Evolutionary conservation across 257 asterid genomes (phyloP), one percentile per base, ranked within the genome.

Genomic region (Hygrophila difformis): DNA sequence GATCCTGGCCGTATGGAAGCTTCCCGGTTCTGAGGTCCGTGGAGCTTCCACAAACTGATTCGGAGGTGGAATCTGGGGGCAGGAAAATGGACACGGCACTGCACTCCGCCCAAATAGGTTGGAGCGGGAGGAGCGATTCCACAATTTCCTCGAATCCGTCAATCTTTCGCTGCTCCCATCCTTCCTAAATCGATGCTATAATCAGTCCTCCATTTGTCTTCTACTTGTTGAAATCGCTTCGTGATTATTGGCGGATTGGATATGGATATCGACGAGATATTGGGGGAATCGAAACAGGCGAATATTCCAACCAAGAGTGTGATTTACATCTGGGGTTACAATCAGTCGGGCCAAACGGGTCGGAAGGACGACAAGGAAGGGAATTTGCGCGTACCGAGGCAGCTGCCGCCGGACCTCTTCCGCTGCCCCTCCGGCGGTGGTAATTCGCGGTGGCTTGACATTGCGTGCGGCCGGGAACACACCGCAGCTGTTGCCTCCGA

Each of bases 291-390:
- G 0, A 68, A 66, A 44, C 48, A 64, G 45, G 67, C 66, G 56
- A 70, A 41, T 44, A 37, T 75, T 44, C 76, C 93, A 33, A 85
- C 84, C 7, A 89, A 82, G 82, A 89, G 91, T 61, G 96, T 91
- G 5, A 72, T 89, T 11, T 85, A 89, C 57, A 73, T 49, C 0
- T 89, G 96, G 96, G 96, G 96, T 19, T 89, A 89, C 66, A 89
- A 89, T 49, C 83, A 82, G 5, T 79, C 96, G 7, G 97, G 97
- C 14, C 97, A 89, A 69, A 89, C 97, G 44, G 97, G 93, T 29
- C 73, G 94, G 52, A 62, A 54, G 57, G 72, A 67, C n/a, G n/a
- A n/a, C 7, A 42, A 77, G 37, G 96, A 77, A 36, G 66, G 63
- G 24, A 69, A 53, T 38, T 55, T 89, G 53, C 65, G 98, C 61